These are phyloP conservation scores for Amanita thiersii DNA, from an alignment of 768 basidiomycete species.

Conservation along the genomic window DNA sequence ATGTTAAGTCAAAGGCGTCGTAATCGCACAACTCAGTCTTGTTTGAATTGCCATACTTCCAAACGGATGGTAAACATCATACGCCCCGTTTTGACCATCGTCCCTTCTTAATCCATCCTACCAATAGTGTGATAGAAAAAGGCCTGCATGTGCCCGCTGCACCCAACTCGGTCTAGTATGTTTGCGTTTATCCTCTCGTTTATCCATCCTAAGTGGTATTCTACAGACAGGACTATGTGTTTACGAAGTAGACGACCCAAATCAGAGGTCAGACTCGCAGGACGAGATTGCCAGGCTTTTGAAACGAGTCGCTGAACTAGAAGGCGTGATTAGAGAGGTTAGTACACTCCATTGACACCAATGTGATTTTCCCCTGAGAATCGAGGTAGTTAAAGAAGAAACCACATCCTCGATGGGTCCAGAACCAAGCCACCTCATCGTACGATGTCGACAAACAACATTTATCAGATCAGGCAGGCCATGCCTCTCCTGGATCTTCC, in stretches of 20 bases:
- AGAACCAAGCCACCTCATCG: constrained; percentile 29
- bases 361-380: neutral
- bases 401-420: constrained; percentile 61
- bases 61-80: constrained; percentile 55
- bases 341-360: constrained; percentile 10
- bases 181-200: constrained; percentile 1
- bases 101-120: neutral
- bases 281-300: constrained; percentile 63
- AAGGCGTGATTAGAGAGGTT: constrained; percentile 79
- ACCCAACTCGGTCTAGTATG: constrained; percentile 42
- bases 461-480: no score
- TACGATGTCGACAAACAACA: constrained; percentile 20
- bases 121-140: constrained; percentile 37
- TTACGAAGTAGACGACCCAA: constrained; percentile 77
- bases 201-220: constrained; percentile 2
- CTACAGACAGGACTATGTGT: constrained; percentile 74
- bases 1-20: constrained; percentile 33
- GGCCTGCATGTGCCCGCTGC: constrained; percentile 42
- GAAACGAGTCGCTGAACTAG: constrained; percentile 72
- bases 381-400: constrained; percentile 66
- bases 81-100: no score
- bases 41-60: constrained; percentile 65
- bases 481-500: no score
- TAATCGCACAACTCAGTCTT: constrained; percentile 68
- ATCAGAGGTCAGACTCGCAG: constrained; percentile 40